Base-by-base conservation (phyloP, 768 basidiomycete species). In the Leccinum rimulosum region DNA sequence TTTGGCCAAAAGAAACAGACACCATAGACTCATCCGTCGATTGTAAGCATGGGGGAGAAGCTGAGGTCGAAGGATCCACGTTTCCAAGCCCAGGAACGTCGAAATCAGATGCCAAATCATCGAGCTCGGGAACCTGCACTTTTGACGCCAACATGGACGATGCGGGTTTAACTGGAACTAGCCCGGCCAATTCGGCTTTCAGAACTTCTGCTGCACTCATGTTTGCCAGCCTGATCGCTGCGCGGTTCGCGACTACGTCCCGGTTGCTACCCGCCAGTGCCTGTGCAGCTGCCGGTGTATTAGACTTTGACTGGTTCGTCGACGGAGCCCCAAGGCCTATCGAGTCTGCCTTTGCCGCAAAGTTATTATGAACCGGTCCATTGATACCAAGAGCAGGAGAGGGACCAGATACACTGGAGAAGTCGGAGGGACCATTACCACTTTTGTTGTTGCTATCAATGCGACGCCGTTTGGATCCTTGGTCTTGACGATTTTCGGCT, bases 401-500 rank as follows among this genome's bases (percentile, higher is more conserved):
- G 19, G 73, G 72, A 31, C 70, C 71, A 30, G 69, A 57, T 33
- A 59, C 61, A 53, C 60, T 63, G 69, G 66, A 75, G 57, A 68
- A 72, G 64, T 65, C 72, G 57, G 58, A 64, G 65, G 64, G 53
- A 78, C 82, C 68, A 84, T 71, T 59, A 74, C 79, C 65, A 84
- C 71, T 76, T 76, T 62, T 70, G 48, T 60, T 54, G 38, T 64
- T 63, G 52, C 56, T 50, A 79, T 81, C 82, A 76, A 83, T 80
- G 79, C 82, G 91, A 71, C 94, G 88, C 56, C 94, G 86, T 74
- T 98, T 97, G 58, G 89, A 84, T 71, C 91, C 89, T 66, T 91
- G 86, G 63, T 95, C 91, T 75, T 97, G 96, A 57, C 96, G 87
- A 70, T 93, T 91, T 78, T 98, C 95, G 73, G 85, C 96, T 98